phyloP scores from a whole-genome alignment of 2,329 filamentous ascomycete genomes.

The Verticillium longisporum region DNA sequence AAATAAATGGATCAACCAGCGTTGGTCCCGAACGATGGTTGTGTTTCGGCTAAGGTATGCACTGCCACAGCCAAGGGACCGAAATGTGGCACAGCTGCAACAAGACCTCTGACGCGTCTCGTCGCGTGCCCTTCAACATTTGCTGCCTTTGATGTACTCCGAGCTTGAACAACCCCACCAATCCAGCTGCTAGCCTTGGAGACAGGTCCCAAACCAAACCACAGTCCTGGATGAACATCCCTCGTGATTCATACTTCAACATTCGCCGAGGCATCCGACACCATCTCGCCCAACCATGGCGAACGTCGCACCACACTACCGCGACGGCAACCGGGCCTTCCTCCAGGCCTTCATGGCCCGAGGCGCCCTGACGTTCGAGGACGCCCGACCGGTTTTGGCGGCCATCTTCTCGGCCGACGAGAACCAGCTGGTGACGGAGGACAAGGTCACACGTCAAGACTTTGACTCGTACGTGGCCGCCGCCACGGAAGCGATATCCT shows the following conservation, averaged over 20 bases:
- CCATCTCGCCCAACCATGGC: slow-evolving; percentile 4
- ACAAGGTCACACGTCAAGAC: slow-evolving; percentile 61
- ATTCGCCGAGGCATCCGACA: too few relatives aligned
- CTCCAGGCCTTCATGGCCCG: slow-evolving; percentile 80
- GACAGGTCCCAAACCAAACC: too few relatives aligned
- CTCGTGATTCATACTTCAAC: too few relatives aligned
- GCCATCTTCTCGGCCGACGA: slow-evolving; percentile 59
- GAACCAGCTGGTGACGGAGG: slow-evolving; percentile 36
- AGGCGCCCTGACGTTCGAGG: slow-evolving; percentile 67
- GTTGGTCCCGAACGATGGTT: too few relatives aligned
- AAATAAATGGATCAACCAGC: too few relatives aligned
- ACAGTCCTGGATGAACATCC: too few relatives aligned
- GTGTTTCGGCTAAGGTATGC: not conserved
- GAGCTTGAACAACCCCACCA: not conserved
- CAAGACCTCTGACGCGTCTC: not conserved
- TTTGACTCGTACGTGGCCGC: slow-evolving; percentile 63
- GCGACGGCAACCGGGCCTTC: slow-evolving; percentile 75
- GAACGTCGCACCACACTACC: slow-evolving; percentile 28
- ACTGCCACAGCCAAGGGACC: not conserved
- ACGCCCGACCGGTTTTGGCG: slow-evolving; percentile 69
- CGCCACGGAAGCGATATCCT: slow-evolving; percentile 65
- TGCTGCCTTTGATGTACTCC: not conserved
- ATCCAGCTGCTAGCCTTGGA: not conserved
- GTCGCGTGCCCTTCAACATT: not conserved
- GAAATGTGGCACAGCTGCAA: not conserved